Conservation (phyloP, 352 stramenopile species). For the Pythium apleroticum region DNA sequence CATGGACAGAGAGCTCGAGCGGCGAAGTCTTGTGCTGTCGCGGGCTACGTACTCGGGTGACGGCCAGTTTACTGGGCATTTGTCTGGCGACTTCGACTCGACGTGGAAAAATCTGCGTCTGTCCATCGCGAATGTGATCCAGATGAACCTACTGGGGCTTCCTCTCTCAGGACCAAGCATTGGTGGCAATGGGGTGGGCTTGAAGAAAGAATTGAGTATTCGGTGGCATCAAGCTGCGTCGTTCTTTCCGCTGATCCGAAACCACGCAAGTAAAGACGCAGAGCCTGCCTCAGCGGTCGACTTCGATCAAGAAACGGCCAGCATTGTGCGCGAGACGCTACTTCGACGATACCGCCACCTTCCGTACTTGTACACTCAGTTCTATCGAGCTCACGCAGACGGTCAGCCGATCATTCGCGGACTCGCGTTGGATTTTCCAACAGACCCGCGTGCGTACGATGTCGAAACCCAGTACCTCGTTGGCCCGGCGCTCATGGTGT, state of each 20-base stretch:
- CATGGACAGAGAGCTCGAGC: conserved; percentile 47
- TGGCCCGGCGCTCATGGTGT: conserved; percentile 70
- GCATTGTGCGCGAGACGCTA: conserved; percentile 63
- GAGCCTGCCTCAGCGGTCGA: conserved; percentile 58
- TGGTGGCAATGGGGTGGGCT: conserved; percentile 47
- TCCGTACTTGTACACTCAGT: conserved; percentile 87
- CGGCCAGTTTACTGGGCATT: conserved; percentile 65
- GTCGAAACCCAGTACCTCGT: conserved; percentile 77
- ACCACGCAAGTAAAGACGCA: conserved; percentile 49
- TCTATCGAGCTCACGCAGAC: conserved; percentile 51
- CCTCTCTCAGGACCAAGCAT: conserved; percentile 69
- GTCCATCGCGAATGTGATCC: conserved; percentile 65
- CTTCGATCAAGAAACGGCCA: conserved; percentile 61
- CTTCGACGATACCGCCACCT: conserved; percentile 67
- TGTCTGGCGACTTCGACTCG: conserved; percentile 46
- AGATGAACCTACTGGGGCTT: conserved; percentile 81
- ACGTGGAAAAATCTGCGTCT: conserved; percentile 82
- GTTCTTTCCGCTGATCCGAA: conserved; percentile 78
- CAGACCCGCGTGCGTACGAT: conserved; percentile 34
- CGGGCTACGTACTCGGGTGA: conserved; percentile 67
- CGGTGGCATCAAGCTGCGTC: conserved; percentile 82
- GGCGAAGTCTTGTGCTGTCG: conserved; percentile 68
- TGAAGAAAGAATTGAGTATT: conserved; percentile 70
- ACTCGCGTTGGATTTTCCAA: conserved; percentile 68
- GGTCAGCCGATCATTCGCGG: conserved; percentile 53